These are phyloP conservation scores for Pisolithus tinctorius DNA, from an alignment of 768 basidiomycete genomes.

Conservation along the genomic window DNA sequence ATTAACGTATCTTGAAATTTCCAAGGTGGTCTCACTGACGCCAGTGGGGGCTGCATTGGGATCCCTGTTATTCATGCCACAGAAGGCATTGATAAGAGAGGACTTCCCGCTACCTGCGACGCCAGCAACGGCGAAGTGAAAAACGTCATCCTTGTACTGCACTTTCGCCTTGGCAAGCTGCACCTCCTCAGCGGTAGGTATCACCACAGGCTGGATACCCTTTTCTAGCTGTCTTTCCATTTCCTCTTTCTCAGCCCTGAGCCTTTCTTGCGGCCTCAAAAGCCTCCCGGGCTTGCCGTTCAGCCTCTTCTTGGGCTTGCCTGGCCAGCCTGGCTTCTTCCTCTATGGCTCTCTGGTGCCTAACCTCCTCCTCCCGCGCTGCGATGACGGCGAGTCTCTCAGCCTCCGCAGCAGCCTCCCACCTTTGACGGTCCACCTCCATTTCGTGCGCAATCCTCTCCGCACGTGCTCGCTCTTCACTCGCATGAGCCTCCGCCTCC, in stretches of 20 bases:
- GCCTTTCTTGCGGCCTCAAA: slow-evolving; percentile 10
- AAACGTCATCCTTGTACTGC: slow-evolving; percentile 5
- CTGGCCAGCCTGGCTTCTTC: slow-evolving; percentile 10
- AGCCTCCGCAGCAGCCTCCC: too few relatives aligned
- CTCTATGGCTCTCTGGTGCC: slow-evolving; percentile 16
- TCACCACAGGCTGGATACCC: slow-evolving; percentile 5
- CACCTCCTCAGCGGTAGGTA: slow-evolving; percentile 10
- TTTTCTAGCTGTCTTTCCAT: slow-evolving; percentile 1
- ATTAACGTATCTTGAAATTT: slow-evolving; percentile 3
- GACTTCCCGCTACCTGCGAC: too few relatives aligned
- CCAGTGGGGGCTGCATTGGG: too few relatives aligned
- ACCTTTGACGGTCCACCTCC: slow-evolving; percentile 17
- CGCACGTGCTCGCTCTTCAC: slow-evolving; percentile 6
- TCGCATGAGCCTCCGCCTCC: slow-evolving; percentile 11
- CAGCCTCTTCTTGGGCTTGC: not conserved
- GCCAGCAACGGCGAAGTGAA: slow-evolving; percentile 3
- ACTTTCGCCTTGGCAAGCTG: not conserved
- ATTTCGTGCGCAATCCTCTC: slow-evolving; percentile 10
- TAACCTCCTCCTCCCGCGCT: slow-evolving; percentile 19
- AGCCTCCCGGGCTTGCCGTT: not conserved
- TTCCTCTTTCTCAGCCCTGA: slow-evolving; percentile 11
- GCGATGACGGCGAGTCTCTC: slow-evolving; percentile 15
- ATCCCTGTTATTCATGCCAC: too few relatives aligned
- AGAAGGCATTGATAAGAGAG: too few relatives aligned
- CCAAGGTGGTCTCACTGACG: too few relatives aligned